Conservation (phyloP, 2,329 filamentous ascomycete genomes). For the Talaromyces albobiverticillius region DNA sequence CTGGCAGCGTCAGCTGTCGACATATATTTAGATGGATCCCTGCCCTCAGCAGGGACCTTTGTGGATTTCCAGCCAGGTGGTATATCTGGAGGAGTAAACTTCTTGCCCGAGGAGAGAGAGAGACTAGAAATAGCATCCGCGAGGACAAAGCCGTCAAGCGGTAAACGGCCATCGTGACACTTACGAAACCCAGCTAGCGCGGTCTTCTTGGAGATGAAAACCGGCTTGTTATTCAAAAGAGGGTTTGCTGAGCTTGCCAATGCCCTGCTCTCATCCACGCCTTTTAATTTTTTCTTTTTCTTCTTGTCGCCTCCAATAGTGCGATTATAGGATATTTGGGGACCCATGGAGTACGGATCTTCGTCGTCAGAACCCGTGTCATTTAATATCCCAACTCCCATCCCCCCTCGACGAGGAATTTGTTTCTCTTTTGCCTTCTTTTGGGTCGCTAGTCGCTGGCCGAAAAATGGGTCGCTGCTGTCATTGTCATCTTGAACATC, state of each 20-base stretch:
- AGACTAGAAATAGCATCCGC: conserved; percentile 52
- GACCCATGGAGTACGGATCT: conserved; percentile 88
- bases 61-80: conserved; percentile 67
- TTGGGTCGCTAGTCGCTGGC: conserved; percentile 28
- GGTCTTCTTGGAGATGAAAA: conserved; percentile 70
- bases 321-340: conserved; percentile 82
- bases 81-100: conserved; percentile 43
- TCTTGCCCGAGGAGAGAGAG: conserved; percentile 45
- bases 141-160: conserved; percentile 76
- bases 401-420: conserved; percentile 59
- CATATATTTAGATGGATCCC: conserved; percentile 46
- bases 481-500: conserved; percentile 25
- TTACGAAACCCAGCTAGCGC: conserved; percentile 55
- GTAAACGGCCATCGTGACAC: conserved; percentile 79
- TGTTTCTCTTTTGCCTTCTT: conserved; percentile 52
- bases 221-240: conserved; percentile 62
- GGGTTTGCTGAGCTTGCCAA: conserved; percentile 59
- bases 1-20: conserved; percentile 77
- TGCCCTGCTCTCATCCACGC: conserved; percentile 30
- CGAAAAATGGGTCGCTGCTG: conserved; percentile 35
- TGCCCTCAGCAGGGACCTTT: conserved; percentile 42
- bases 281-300: conserved; percentile 62
- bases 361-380: conserved; percentile 94
- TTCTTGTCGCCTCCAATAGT: conserved; percentile 78
- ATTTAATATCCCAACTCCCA: conserved; percentile 86